Evolutionary conservation across 305 asterid species (phyloP).

Genomic region (Rubia peregrina): DNA sequence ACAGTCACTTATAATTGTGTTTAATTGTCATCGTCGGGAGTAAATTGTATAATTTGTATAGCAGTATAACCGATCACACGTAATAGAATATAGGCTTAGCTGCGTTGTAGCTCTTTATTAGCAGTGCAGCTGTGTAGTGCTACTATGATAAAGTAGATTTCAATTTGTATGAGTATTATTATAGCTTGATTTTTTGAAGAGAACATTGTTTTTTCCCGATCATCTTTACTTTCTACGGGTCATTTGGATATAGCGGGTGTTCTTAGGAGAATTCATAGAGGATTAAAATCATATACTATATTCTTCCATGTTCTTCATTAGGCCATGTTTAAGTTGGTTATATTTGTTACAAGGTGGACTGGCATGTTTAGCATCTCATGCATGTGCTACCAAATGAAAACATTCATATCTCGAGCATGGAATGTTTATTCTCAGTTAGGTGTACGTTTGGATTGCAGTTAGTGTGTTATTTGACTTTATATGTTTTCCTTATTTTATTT

Average conservation of each 20-base stretch:
- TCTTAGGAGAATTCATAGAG: conserved; percentile 90
- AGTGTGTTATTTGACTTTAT: background rate
- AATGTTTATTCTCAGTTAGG: background rate
- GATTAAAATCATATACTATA: conserved; percentile 38
- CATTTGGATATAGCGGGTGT: conserved; percentile 83
- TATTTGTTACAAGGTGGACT: background rate
- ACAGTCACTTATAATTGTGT: too few relatives aligned
- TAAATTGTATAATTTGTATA: too few relatives aligned
- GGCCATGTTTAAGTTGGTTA: background rate
- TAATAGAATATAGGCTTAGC: too few relatives aligned
- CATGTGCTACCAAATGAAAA: background rate
- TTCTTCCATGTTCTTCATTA: too few relatives aligned
- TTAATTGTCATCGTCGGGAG: too few relatives aligned
- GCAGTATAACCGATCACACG: too few relatives aligned
- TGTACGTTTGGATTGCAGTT: background rate
- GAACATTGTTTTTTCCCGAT: too few relatives aligned
- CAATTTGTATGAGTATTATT: too few relatives aligned
- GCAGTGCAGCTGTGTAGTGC: too few relatives aligned
- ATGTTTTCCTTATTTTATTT: background rate
- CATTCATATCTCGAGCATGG: background rate
- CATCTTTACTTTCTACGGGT: conserved; percentile 21
- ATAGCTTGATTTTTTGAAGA: too few relatives aligned
- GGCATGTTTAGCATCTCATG: background rate
- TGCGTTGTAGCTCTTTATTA: too few relatives aligned
- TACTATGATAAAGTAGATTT: too few relatives aligned